Evolutionary conservation across 129 eudicot genomes (phyloP), one percentile per base, ranked within the genome.

Genomic region (Escallonia rubra): DNA sequence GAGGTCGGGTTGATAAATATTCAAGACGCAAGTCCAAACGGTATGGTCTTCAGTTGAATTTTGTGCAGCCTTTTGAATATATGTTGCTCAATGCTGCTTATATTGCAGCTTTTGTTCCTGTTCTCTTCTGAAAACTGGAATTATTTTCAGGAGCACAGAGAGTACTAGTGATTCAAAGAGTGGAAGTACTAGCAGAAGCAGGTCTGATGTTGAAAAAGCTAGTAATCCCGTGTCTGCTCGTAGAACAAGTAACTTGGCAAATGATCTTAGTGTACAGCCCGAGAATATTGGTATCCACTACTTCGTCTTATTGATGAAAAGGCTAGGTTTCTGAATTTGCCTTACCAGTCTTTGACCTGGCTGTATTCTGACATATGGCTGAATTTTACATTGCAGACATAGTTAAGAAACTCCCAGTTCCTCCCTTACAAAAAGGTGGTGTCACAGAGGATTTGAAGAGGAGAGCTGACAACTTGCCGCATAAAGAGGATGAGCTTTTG

Each of bases 141-240:
- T 56, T 44, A 16, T 76, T 75, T 76, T 75, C 71, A 83, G 90
- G 81, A 71, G 48, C 72, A 57, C 87, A 7, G 87, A 61, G 66
- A 83, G 96, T 76, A 86, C 96, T 60, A 90, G 90, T 78, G 87
- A 75, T 63, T 57, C 93, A 53, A 79, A 74, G 47, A 83, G 90
- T 59, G 73, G 69, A 59, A 86, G 87, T 59, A 53, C 61, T 46
- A 74, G 86, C 47, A 78, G 82, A 53, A 76, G 87, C 65, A 72
- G 85, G 70, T 89, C 96, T 75, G 98, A 84, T 71, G 88, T 84
- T 61, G 86, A 81, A 54, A 83, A 71, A 63, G 67, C 73, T 65
- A 76, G 59, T 8, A 76, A 63, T 45, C 79, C 70, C 43, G 71
- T 52, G 65, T 75, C 77, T 66, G 41, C 70, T 7, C 78, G 63